A percentile compares a stretch with the other conserved stretches of the same genome.
Evolutionary conservation across 148 eudicot species (phyloP).

Genomic region (Suaeda aralocaspica): DNA sequence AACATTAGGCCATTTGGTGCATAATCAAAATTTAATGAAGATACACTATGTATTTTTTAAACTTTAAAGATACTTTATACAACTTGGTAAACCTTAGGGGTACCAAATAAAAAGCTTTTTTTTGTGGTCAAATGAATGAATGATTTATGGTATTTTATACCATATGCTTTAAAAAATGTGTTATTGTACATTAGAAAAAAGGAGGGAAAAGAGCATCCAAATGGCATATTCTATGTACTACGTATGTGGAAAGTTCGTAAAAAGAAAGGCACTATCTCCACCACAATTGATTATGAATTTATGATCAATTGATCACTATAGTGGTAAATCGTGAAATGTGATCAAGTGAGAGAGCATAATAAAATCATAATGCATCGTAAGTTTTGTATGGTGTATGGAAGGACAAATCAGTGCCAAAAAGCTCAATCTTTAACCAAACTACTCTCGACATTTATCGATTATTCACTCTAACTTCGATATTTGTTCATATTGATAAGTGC

Average conservation of each 20-base stretch:
- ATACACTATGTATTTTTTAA: too few species aligned
- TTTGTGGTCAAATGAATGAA: constrained; percentile 16
- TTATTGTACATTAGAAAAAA: not conserved
- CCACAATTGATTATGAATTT: not conserved
- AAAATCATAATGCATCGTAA: too few species aligned
- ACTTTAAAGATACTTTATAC: too few species aligned
- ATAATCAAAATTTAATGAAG: too few species aligned
- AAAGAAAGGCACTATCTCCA: constrained; percentile 14
- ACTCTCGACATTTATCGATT: too few species aligned
- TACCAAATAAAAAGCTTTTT: not conserved
- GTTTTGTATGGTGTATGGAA: too few species aligned
- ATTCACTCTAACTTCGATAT: not conserved
- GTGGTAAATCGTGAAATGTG: not conserved
- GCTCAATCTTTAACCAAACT: too few species aligned
- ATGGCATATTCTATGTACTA: constrained; percentile 27
- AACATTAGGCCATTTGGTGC: too few species aligned
- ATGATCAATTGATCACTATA: not conserved
- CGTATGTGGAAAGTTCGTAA: not conserved
- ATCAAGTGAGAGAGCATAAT: not conserved
- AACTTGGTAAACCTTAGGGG: too few species aligned
- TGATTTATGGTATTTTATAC: not conserved
- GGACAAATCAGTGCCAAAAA: not conserved
- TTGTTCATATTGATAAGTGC: not conserved
- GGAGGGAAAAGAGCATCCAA: not conserved
- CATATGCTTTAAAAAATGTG: constrained; percentile 18